Evolutionary conservation across 1,284 basidiomycete genomes (phyloP).

Genomic region (Irpex lacteus): DNA sequence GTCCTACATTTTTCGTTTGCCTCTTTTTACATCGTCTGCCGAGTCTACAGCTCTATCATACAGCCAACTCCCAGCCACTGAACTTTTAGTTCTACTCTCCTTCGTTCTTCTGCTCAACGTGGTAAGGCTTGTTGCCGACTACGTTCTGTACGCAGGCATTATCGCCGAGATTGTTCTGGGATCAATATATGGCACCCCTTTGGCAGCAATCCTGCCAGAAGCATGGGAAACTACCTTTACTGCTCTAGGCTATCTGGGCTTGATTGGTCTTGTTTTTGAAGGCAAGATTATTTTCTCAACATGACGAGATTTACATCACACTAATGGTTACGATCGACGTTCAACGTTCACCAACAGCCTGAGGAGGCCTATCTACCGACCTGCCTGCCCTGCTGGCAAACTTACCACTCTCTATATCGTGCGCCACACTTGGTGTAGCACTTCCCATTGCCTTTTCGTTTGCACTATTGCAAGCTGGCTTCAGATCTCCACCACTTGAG

Average conservation of each 20-base stretch:
- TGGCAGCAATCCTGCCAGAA: slow-evolving; percentile 38
- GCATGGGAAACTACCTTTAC: slow-evolving; percentile 42
- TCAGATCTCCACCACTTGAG: slow-evolving; percentile 34
- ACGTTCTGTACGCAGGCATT: slow-evolving; percentile 21
- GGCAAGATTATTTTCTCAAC: slow-evolving; percentile 26
- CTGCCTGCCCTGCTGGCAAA: slow-evolving; percentile 35
- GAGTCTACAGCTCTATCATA: slow-evolving; percentile 16
- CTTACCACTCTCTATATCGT: slow-evolving; percentile 38
- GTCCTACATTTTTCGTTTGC: neutral
- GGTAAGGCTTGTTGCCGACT: slow-evolving; percentile 19
- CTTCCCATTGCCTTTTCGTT: slow-evolving; percentile 45
- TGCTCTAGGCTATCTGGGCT: slow-evolving; percentile 46
- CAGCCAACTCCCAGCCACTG: slow-evolving; percentile 19
- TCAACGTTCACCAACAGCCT: slow-evolving; percentile 15
- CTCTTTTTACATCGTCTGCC: neutral
- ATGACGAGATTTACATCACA: neutral
- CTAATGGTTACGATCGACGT: neutral
- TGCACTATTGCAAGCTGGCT: slow-evolving; percentile 26
- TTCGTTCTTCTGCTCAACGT: slow-evolving; percentile 26
- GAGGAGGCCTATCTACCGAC: slow-evolving; percentile 45
- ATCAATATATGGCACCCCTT: slow-evolving; percentile 42
- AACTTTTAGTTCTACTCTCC: slow-evolving; percentile 22
- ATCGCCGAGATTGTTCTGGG: slow-evolving; percentile 47
- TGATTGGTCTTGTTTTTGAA: slow-evolving; percentile 52
- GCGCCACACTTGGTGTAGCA: slow-evolving; percentile 44